A percentile compares a stretch with the other conserved stretches of the same genome.
These are phyloP conservation scores for Marchantia polymorpha DNA, from an alignment of 225 moss, liverwort and hornwort species.

Conservation along the genomic window DNA sequence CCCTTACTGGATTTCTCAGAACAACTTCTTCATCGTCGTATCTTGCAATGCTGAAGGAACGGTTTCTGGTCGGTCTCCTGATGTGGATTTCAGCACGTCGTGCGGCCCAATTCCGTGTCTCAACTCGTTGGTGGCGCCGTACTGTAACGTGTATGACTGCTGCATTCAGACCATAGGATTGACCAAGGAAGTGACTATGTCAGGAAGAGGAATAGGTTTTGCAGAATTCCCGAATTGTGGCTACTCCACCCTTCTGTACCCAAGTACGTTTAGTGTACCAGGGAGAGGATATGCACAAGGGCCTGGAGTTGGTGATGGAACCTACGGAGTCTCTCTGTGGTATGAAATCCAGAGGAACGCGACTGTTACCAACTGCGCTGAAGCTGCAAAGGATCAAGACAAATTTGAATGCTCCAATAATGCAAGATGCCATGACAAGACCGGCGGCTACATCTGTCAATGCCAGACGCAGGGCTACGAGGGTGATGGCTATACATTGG, in stretches of 20 bases:
- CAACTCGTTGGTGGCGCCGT: not conserved
- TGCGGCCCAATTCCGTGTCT: not conserved
- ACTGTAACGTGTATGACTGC: not conserved
- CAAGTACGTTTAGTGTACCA: not conserved
- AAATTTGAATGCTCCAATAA: not conserved
- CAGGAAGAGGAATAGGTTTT: not conserved
- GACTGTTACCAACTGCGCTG: not conserved
- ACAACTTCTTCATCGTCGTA: not conserved
- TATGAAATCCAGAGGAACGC: not conserved
- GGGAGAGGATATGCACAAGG: no score
- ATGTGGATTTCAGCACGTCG: not conserved
- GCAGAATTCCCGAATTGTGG: not conserved
- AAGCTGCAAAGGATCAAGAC: not conserved
- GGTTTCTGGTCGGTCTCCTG: not conserved
- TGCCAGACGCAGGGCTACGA: not conserved
- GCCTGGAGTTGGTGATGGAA: not conserved
- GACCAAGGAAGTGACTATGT: not conserved
- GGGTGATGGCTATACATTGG: constrained; percentile 1
- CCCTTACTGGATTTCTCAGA: not conserved
- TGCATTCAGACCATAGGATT: not conserved
- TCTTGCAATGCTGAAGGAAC: not conserved
- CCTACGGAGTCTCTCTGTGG: not conserved
- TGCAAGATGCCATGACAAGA: not conserved
- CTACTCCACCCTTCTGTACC: not conserved
- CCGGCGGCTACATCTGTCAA: not conserved